Percentiles rank a stretch among this genome's conserved stretches.
Conservation (phyloP, 768 basidiomycete species). For the Tricholoma saponaceum region DNA sequence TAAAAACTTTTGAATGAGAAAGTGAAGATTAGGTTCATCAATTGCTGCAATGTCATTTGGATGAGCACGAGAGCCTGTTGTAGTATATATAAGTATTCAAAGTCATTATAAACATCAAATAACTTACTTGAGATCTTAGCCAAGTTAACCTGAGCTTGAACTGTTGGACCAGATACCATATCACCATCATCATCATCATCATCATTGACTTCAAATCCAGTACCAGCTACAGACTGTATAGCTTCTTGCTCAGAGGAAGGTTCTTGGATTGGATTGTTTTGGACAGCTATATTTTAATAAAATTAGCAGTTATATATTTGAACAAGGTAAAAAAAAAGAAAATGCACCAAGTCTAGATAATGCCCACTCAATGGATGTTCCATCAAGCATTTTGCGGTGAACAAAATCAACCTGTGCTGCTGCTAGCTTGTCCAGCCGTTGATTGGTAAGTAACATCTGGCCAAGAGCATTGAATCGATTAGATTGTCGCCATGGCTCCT, state of each 20-base stretch:
- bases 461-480: background rate
- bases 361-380: background rate
- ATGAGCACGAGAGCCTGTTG: constrained; percentile 1
- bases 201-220: no score
- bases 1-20: no score
- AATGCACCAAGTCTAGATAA: background rate
- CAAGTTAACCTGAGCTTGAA: background rate
- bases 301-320: background rate
- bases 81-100: constrained; percentile 9
- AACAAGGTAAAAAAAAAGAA: background rate
- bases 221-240: no score
- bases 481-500: background rate
- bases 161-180: no score
- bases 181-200: no score
- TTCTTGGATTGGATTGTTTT: no score
- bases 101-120: constrained; percentile 4
- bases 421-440: background rate
- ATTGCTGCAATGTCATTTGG: background rate
- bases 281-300: background rate
- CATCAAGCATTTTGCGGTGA: background rate
- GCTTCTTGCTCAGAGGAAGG: no score
- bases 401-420: background rate
- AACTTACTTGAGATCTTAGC: constrained; percentile 2
- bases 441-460: constrained; percentile 1
- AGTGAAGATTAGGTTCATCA: background rate